Conservation (phyloP, 306 rosid species). For the Cucumis melo region DNA sequence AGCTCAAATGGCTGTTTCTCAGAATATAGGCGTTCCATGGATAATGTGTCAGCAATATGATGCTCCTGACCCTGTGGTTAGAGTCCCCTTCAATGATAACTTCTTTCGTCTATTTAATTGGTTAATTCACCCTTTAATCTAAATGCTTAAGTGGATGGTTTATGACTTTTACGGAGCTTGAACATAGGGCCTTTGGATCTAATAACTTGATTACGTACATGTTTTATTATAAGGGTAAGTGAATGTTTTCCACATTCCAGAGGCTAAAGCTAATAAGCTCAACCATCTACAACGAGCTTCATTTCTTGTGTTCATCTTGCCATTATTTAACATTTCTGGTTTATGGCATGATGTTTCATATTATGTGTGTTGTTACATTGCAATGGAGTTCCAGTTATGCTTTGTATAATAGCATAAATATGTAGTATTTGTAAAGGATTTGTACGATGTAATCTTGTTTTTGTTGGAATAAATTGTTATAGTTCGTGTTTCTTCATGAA, state of each 20-base stretch:
- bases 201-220: not conserved
- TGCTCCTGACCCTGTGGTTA: constrained; percentile 93
- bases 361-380: not conserved
- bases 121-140: too few relatives aligned
- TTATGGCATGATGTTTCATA: not conserved
- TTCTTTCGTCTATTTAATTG: constrained; percentile 9
- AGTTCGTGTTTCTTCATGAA: too few relatives aligned
- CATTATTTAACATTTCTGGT: not conserved
- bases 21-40: constrained; percentile 84
- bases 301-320: not conserved
- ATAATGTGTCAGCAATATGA: constrained; percentile 94
- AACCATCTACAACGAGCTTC: not conserved
- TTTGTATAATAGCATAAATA: not conserved
- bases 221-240: not conserved
- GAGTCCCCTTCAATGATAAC: not conserved
- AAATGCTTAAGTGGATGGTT: not conserved
- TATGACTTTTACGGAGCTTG: not conserved
- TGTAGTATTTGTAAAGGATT: not conserved
- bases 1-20: constrained; percentile 88
- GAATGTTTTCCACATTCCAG: not conserved
- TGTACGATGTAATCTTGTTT: not conserved
- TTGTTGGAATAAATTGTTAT: too few relatives aligned
- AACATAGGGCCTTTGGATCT: not conserved
- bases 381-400: not conserved
- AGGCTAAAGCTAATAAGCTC: not conserved